Evolutionary conservation across 192 early-diverging fungal genomes (phyloP).

Genomic region (Chytriomyces sp.): DNA sequence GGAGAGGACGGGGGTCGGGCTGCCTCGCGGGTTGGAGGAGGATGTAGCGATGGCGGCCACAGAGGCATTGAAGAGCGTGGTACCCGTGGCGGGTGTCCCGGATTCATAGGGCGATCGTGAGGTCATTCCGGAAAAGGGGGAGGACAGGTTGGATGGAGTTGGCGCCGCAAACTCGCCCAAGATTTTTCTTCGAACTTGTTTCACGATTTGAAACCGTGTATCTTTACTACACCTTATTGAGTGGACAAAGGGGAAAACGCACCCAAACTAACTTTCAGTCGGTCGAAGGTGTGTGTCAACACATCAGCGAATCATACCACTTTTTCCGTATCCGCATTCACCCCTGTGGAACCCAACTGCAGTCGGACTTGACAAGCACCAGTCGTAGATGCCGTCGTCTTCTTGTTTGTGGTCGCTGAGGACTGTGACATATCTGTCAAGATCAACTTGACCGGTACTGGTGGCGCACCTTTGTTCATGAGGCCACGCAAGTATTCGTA

Average conservation of each 20-base stretch:
- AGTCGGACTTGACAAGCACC: constrained; percentile 47
- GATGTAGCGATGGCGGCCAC: not conserved
- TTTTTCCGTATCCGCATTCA: constrained; percentile 3
- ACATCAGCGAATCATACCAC: constrained; percentile 10
- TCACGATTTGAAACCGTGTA: not conserved
- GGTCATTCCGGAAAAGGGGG: not conserved
- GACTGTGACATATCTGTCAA: constrained; percentile 31
- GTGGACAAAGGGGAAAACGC: not conserved
- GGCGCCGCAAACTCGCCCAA: not conserved
- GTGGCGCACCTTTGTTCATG: constrained; percentile 71
- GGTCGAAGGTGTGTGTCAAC: not conserved
- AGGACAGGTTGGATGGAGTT: not conserved
- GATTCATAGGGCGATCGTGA: not conserved
- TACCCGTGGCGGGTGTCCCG: not conserved
- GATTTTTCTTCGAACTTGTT: not conserved
- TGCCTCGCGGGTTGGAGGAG: constrained; percentile 13
- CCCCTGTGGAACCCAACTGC: not conserved
- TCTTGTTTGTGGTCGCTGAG: constrained; percentile 58
- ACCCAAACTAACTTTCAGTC: not conserved
- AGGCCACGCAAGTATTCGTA: constrained; percentile 89
- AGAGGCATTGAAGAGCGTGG: not conserved
- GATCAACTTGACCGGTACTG: not conserved
- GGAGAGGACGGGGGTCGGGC: not conserved
- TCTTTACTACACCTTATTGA: not conserved
- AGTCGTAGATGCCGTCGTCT: constrained; percentile 95